Conservation (phyloP, 1,139 yeast species). For the Yamadazyma dendronema region DNA sequence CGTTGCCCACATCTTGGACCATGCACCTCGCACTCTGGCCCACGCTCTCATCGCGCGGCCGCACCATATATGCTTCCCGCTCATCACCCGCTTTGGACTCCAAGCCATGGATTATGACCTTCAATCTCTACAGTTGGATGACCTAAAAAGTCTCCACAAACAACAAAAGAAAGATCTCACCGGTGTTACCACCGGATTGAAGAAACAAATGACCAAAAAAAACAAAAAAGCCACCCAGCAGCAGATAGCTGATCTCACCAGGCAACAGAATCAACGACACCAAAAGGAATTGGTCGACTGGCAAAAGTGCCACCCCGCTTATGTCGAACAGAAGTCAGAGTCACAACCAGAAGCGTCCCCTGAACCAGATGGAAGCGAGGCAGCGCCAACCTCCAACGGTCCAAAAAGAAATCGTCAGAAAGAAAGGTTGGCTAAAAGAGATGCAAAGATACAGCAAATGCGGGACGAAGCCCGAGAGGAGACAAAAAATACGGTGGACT, state of each 20-base stretch:
- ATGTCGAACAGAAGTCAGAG: background rate
- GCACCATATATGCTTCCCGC: no score
- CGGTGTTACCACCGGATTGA: conserved; percentile 68
- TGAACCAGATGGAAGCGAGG: background rate
- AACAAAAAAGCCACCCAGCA: conserved; percentile 58
- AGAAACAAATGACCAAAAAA: conserved; percentile 80
- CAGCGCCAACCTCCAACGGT: conserved; percentile 17
- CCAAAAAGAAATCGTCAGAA: conserved; percentile 73
- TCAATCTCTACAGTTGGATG: conserved; percentile 33
- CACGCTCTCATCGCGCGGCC: no score
- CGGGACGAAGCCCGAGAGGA: conserved; percentile 70
- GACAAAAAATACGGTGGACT: conserved; percentile 60
- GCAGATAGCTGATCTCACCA: conserved; percentile 60
- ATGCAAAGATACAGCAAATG: conserved; percentile 63
- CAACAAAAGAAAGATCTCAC: conserved; percentile 67
- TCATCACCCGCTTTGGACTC: no score
- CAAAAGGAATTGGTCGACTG: conserved; percentile 40
- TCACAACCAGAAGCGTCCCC: background rate
- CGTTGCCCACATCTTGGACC: no score
- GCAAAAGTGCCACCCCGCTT: conserved; percentile 1
- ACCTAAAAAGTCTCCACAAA: conserved; percentile 59
- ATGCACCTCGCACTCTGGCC: no score
- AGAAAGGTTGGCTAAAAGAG: conserved; percentile 74
- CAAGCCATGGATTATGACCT: conserved; percentile 4
- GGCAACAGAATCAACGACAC: conserved; percentile 53